Conservation (phyloP, 805 yeast genomes). For the Ogataea paraovalis region DNA sequence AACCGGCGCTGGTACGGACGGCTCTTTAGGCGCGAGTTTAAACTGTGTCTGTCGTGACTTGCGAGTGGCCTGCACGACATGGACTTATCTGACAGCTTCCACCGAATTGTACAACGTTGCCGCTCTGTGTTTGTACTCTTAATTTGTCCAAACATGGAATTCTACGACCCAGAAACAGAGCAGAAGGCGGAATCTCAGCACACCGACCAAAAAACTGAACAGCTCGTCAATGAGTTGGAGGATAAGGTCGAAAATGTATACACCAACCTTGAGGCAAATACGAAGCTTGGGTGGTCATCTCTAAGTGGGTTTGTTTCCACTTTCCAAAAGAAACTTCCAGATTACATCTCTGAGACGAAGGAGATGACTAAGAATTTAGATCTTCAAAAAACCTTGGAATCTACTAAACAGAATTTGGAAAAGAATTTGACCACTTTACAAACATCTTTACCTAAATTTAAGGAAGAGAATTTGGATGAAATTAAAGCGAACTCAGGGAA, state of each 20-base stretch:
- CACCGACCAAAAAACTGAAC: constrained; percentile 47
- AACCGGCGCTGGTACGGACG: no score
- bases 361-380: constrained; percentile 19
- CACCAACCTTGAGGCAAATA: constrained; percentile 38
- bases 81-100: no score
- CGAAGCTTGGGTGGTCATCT: constrained; percentile 34
- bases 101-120: no score
- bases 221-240: constrained; percentile 52
- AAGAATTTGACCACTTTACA: constrained; percentile 12
- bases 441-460: constrained; percentile 10
- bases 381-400: constrained; percentile 13
- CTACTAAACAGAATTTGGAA: constrained; percentile 16
- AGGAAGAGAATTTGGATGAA: constrained; percentile 23
- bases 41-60: no score
- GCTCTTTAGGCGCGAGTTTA: no score
- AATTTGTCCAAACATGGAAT: constrained; percentile 30
- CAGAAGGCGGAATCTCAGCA: constrained; percentile 20
- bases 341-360: constrained; percentile 27
- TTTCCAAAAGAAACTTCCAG: constrained; percentile 31
- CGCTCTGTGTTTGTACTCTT: no score
- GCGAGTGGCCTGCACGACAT: no score
- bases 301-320: constrained; percentile 34
- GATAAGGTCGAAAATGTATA: constrained; percentile 37
- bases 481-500: constrained; percentile 24
- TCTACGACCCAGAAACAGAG: constrained; percentile 27